Evolutionary conservation across 202 grass and related monocot genomes (phyloP), one percentile per base, ranked within the genome.

Genomic region (Saccharum hybrid): DNA sequence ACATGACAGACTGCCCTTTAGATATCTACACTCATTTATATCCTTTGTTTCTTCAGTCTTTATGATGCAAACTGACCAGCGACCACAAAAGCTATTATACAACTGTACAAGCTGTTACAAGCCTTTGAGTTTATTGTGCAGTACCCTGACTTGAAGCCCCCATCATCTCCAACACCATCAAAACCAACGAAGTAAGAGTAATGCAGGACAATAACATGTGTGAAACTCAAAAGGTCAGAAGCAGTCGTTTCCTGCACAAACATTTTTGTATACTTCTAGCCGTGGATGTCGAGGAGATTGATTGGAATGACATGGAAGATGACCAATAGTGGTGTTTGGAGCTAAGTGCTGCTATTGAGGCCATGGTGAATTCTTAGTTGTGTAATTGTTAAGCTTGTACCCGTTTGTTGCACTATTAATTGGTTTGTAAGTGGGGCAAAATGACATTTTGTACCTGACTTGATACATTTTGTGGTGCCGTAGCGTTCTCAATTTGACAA

Each of bases 131-230:
- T 77, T 66, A 15, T 72, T 36, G 34, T 91, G 72, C 87, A 93
- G 88, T 94, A 94, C 66, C 64, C 86, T 54, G 79, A 89, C 57
- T 36, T 97, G 81, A 97, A 92, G 68, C 86, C 82, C 16, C 84
- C 86, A 16, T 90, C 88, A 6, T 91, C 84, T 68, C 88, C 83
- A 2, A 82, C 87, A 63, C 85, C 92, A 69, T 90, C 87, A 52
- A 94, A 94, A 75, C 90, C 85, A 67, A 39, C 28, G 43, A 84
- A 54, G 39, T 89, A 86, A 83, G 84, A 71, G 46, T 30, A 60
- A 59, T 15, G 28, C 9, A 37, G 68, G 73, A 42, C 42, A 68
- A 64, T 23, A 8, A 9, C 26, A 30, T 3, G 0, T 14, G 18
- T 45, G 36, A 54, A 8, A 79, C 15, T 73, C 16, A 1, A 59